Base-by-base conservation (phyloP, 2,329 filamentous ascomycete genomes). In the Pochonia chlamydosporia region DNA sequence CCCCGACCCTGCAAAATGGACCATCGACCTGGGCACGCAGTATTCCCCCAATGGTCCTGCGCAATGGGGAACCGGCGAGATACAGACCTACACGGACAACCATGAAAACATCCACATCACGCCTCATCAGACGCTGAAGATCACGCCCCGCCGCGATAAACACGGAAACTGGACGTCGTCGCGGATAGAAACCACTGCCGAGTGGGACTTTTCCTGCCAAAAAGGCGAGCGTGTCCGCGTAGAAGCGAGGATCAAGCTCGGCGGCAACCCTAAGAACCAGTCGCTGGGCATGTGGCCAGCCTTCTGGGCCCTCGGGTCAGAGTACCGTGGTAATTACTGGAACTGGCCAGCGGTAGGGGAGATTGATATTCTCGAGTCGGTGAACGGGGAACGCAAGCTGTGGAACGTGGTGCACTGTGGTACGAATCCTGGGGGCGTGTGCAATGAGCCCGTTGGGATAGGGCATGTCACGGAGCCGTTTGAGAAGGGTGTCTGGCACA, bases 21-120 rank as follows among this genome's bases (percentile, higher is more conserved):
- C 63, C 25, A 51, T 68, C 43, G 65, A 71, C 51, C 56, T 61
- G n/a, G 74, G 74, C 42, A 75, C 70, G 0, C 52, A 55, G 9
- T 78, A 77, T 51, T 63, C 70, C 7, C 11, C 28, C 2, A 68
- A 68, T n/a, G 73, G 73, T 1, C 59, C 72, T 0, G 45, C 58
- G 7, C 62, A 69, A 50, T 77, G 74, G 73, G 73, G 74, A 42
- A 78, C 74, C 4, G 64, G 67, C 48, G 74, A 77, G 56, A 61
- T 70, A 16, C 61, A 77, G 56, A 66, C 61, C 1, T 76, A 76
- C 59, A 75, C 72, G 20, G 54, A 56, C 40, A 59, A 60, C 28
- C 28, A 53, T 11, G 48, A 56, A 36, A 77, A 77, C 58, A 53
- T 75, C 37, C 61, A 56, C 47, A 60, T 74, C 50, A 68, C 67